Conservation (phyloP, 106 monocot species). For the Iris macrosiphon region DNA sequence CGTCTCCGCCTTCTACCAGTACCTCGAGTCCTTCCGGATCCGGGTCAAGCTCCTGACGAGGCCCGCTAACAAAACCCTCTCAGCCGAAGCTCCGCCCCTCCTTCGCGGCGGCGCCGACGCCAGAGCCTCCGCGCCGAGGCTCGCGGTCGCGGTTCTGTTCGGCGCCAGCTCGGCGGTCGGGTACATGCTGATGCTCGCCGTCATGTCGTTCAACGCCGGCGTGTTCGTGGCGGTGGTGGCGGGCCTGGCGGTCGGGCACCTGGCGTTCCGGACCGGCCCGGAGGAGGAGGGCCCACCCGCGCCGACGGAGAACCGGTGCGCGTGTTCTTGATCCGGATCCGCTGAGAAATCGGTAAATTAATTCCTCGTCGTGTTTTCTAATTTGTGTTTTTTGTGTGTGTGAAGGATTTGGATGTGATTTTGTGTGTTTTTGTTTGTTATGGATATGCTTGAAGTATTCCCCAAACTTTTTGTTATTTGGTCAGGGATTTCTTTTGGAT, state of each 20-base stretch:
- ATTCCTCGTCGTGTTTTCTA: no score
- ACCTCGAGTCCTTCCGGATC: conserved; percentile 63
- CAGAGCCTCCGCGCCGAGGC: conserved; percentile 13
- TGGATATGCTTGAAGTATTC: no score
- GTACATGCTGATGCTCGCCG: conserved; percentile 91
- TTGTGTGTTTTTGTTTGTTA: no score
- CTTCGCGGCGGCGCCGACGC: not conserved
- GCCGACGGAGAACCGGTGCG: conserved; percentile 49
- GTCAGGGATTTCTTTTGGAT: no score
- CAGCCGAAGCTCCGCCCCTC: conserved; percentile 33
- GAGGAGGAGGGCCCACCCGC: conserved; percentile 53
- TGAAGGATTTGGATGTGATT: no score
- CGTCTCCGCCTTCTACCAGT: conserved; percentile 82
- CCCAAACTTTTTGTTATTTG: no score
- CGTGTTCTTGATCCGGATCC: conserved; percentile 62
- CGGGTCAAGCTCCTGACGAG: conserved; percentile 43
- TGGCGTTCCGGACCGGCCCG: conserved; percentile 54
- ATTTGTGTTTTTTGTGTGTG: no score
- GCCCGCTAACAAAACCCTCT: conserved; percentile 9
- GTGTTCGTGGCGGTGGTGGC: conserved; percentile 57
- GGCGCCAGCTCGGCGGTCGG: conserved; percentile 76
- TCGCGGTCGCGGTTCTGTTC: conserved; percentile 39
- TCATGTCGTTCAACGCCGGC: conserved; percentile 94
- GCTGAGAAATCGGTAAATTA: no score
- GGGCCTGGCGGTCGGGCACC: conserved; percentile 62